A percentile compares a stretch with the other conserved stretches of the same genome.
These are phyloP conservation scores for Xylaria multiplex DNA, from an alignment of 2,329 filamentous ascomycete genomes.

Conservation along the genomic window DNA sequence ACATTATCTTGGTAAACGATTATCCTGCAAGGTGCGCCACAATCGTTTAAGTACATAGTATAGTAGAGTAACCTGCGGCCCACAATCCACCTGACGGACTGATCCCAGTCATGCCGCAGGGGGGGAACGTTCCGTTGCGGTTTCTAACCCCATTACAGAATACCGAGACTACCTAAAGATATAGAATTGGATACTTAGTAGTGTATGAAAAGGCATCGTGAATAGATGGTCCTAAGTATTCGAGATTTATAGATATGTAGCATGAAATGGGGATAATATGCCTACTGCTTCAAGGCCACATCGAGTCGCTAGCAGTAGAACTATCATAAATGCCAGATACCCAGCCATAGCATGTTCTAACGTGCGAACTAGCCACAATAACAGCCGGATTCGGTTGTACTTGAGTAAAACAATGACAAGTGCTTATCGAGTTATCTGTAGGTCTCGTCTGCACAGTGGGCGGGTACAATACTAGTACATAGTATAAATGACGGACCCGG, in stretches of 20 bases:
- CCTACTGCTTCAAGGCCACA: not conserved
- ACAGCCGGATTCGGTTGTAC: conserved; percentile 1
- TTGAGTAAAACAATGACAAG: conserved; percentile 25
- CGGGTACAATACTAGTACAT: conserved; percentile 21
- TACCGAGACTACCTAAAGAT: conserved; percentile 19
- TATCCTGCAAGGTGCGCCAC: conserved; percentile 34
- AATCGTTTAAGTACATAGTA: conserved; percentile 24
- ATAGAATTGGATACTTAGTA: not conserved
- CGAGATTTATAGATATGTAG: not conserved
- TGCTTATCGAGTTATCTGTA: conserved; percentile 31
- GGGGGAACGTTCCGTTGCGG: conserved; percentile 38
- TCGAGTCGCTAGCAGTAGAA: not conserved
- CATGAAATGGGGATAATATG: not conserved
- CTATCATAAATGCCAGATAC: conserved; percentile 1
- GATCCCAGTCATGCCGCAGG: conserved; percentile 39
- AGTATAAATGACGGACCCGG: conserved; percentile 32
- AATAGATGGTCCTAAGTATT: not conserved
- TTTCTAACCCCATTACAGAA: conserved; percentile 29
- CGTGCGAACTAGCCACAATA: conserved; percentile 12
- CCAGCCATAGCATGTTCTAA: not conserved
- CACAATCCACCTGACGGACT: conserved; percentile 39
- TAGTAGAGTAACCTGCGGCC: not conserved
- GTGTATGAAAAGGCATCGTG: not conserved
- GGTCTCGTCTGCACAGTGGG: conserved; percentile 29
- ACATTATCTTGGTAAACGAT: not conserved